Percentiles rank a stretch among this genome's conserved stretches.
Evolutionary conservation across 768 basidiomycete species (phyloP).

Genomic region (Brasilioporus rufonigricans): DNA sequence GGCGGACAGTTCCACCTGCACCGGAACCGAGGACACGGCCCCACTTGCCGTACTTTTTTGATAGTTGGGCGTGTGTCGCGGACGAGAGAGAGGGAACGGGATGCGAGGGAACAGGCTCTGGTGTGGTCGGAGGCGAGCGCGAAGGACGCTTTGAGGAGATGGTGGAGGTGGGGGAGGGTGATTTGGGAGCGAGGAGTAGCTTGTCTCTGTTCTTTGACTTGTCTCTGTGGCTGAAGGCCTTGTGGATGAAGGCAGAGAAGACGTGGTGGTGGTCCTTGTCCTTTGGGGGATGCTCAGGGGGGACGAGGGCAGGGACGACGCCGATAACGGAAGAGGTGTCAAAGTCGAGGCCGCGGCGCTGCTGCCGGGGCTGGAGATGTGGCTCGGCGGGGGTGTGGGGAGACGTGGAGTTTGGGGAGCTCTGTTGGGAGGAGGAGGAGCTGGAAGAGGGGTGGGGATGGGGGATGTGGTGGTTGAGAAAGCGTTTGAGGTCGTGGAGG

Average conservation of each 20-base stretch:
- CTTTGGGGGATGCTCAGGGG: slow-evolving; percentile 17
- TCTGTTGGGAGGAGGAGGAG: slow-evolving; percentile 25
- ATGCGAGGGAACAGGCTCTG: slow-evolving; percentile 28
- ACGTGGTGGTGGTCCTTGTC: slow-evolving; percentile 25
- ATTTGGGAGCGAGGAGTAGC: slow-evolving; percentile 18
- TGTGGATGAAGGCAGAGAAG: slow-evolving; percentile 35
- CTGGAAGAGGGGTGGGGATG: slow-evolving; percentile 23
- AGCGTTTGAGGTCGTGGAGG: slow-evolving; percentile 90
- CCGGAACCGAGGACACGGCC: slow-evolving; percentile 93
- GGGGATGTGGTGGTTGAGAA: slow-evolving; percentile 89
- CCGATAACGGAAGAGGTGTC: slow-evolving; percentile 35
- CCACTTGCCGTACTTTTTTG: slow-evolving; percentile 99
- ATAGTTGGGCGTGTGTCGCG: slow-evolving; percentile 84
- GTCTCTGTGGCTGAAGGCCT: slow-evolving; percentile 33
- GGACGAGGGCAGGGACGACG: slow-evolving; percentile 27
- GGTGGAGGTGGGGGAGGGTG: slow-evolving; percentile 35
- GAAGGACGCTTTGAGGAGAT: slow-evolving; percentile 28
- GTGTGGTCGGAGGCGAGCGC: slow-evolving; percentile 23
- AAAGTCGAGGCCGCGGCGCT: slow-evolving; percentile 34
- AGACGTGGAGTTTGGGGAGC: slow-evolving; percentile 23
- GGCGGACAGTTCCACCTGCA: slow-evolving; percentile 96
- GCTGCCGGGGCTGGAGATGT: slow-evolving; percentile 34
- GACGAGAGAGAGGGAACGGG: slow-evolving; percentile 65
- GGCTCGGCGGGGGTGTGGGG: slow-evolving; percentile 31
- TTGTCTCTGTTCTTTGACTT: slow-evolving; percentile 23